Conservation (phyloP, 495 filamentous ascomycete genomes). For the Lophiostoma macrostomum region DNA sequence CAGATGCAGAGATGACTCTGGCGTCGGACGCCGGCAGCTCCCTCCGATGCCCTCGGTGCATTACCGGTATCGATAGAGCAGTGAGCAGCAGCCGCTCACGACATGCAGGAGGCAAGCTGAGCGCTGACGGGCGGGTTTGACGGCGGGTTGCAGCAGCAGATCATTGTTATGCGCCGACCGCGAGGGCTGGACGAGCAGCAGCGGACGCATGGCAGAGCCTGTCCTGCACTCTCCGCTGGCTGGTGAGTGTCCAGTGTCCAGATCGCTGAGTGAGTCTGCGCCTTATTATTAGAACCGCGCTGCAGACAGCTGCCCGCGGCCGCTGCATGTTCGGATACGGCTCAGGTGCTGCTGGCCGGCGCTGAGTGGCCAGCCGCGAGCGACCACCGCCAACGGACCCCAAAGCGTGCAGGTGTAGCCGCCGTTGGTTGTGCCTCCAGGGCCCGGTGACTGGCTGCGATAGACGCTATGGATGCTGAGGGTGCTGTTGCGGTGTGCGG, state of each 20-base stretch:
- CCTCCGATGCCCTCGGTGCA: no score
- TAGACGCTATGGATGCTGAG: conserved; percentile 8
- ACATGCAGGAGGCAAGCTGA: no score
- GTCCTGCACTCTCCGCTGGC: neutral
- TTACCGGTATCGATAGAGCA: no score
- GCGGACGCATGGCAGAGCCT: neutral
- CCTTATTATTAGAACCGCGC: conserved; percentile 6
- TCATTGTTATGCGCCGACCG: neutral
- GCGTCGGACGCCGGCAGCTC: neutral
- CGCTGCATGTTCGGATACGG: neutral
- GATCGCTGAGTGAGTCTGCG: neutral
- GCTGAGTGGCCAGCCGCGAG: conserved; percentile 18
- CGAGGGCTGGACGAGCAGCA: neutral
- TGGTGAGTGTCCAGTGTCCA: neutral
- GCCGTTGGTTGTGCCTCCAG: neutral
- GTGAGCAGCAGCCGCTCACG: no score
- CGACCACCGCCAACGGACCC: neutral
- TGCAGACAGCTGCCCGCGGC: neutral
- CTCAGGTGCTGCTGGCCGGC: neutral
- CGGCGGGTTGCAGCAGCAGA: neutral
- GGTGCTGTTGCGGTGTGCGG: conserved; percentile 15
- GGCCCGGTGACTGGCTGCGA: conserved; percentile 3
- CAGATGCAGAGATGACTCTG: no score
- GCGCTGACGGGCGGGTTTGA: neutral
- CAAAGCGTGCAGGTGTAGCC: conserved; percentile 3